A percentile compares a stretch with the other conserved stretches of the same genome.
These are phyloP conservation scores for Aegilops tauschii DNA, from an alignment of 176 grass and related monocot species.

Conservation along the genomic window DNA sequence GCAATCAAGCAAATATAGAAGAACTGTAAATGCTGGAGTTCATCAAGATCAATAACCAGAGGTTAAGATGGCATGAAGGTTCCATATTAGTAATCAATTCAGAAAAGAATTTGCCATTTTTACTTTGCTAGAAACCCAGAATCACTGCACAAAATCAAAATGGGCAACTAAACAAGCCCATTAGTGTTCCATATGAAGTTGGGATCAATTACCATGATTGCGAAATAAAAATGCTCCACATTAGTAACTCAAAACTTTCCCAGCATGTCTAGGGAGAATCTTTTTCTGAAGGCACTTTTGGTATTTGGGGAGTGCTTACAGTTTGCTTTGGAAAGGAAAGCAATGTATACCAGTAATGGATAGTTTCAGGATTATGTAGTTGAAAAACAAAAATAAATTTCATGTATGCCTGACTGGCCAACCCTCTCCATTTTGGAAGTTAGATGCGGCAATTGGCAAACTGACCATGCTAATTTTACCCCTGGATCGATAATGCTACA, in stretches of 20 bases:
- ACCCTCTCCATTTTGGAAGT: neutral
- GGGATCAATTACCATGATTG: neutral
- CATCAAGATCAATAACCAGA: neutral
- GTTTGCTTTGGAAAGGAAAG: neutral
- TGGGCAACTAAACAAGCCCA: neutral
- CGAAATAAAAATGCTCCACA: neutral
- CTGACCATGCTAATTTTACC: neutral
- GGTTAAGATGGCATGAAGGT: neutral
- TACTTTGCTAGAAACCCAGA: neutral
- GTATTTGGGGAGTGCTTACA: neutral
- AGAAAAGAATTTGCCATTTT: neutral
- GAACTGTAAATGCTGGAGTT: neutral
- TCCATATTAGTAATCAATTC: neutral
- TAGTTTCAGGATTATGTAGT: neutral
- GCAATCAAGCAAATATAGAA: slow-evolving; percentile 6
- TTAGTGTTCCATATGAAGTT: neutral
- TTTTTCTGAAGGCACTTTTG: neutral
- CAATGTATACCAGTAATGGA: neutral
- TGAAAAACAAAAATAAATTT: neutral
- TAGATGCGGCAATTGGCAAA: neutral
- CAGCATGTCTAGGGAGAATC: neutral
- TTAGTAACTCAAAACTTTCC: neutral
- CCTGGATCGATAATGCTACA: neutral
- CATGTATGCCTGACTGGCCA: neutral
- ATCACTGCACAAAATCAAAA: neutral